Evolutionary conservation across 2,329 filamentous ascomycete genomes (phyloP).

Genomic region (Gnomoniopsis smithogilvyi): DNA sequence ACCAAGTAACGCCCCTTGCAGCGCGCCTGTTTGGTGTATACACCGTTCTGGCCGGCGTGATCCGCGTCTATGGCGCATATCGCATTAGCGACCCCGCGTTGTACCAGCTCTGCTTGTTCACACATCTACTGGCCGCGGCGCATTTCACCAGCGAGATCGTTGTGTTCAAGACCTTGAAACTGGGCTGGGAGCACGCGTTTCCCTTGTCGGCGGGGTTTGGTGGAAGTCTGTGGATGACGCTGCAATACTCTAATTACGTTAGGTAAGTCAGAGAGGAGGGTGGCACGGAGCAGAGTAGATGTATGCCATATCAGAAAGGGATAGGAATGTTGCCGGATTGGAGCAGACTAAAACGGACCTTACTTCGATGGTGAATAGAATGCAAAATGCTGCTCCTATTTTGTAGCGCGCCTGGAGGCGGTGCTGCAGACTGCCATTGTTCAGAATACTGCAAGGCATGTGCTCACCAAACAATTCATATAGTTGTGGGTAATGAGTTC

Average conservation of each 20-base stretch:
- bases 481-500: constrained; percentile 1
- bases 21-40: constrained; percentile 84
- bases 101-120: constrained; percentile 80
- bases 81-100: constrained; percentile 68
- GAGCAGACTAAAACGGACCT: background rate
- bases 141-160: constrained; percentile 83
- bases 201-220: constrained; percentile 46
- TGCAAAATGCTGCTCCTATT: too few species aligned
- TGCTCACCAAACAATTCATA: background rate
- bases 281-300: too few species aligned
- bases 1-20: constrained; percentile 70
- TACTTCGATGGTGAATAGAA: too few species aligned
- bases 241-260: constrained; percentile 71
- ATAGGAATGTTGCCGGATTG: background rate
- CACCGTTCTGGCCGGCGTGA: constrained; percentile 73
- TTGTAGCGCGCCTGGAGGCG: background rate
- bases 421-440: background rate
- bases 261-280: background rate
- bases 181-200: constrained; percentile 54
- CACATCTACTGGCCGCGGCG: constrained; percentile 71
- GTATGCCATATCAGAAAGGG: too few species aligned
- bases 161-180: constrained; percentile 71
- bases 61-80: constrained; percentile 82
- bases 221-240: constrained; percentile 57
- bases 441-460: too few species aligned